Percentiles rank a stretch among this genome's conserved stretches.
phyloP scores from a whole-genome alignment of 2,329 filamentous ascomycete species.

The Thielaviopsis musarum region DNA sequence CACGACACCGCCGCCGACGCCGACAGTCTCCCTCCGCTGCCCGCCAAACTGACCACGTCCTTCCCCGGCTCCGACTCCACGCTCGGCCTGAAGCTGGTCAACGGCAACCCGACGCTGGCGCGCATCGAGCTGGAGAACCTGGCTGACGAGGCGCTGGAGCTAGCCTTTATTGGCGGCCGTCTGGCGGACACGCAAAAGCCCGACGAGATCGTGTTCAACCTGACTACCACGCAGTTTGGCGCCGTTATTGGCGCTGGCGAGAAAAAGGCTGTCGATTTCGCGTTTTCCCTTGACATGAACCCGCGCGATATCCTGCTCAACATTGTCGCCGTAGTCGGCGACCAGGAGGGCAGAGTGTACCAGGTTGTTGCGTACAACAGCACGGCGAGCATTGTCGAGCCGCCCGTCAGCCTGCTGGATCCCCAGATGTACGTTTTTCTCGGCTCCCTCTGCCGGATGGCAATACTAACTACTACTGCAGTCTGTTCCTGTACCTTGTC shows the following conservation, averaged over 20 bases:
- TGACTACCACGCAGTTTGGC: slow-evolving; percentile 62
- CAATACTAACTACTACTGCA: slow-evolving; percentile 29
- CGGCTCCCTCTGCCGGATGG: no score
- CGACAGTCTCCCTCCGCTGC: slow-evolving; percentile 11
- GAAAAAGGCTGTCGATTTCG: slow-evolving; percentile 61
- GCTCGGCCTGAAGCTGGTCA: slow-evolving; percentile 90
- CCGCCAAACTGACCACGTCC: slow-evolving; percentile 36
- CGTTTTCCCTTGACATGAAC: slow-evolving; percentile 79
- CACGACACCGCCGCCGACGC: slow-evolving; percentile 1
- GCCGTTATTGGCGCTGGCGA: slow-evolving; percentile 58
- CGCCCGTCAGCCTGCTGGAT: slow-evolving; percentile 80
- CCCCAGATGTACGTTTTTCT: slow-evolving; percentile 68
- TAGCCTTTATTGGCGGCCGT: slow-evolving; percentile 62
- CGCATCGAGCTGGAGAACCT: slow-evolving; percentile 72
- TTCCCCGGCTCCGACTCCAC: slow-evolving; percentile 55
- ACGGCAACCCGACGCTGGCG: slow-evolving; percentile 71
- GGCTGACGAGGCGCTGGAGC: slow-evolving; percentile 56
- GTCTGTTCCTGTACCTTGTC: slow-evolving; percentile 95
- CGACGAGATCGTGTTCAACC: slow-evolving; percentile 54
- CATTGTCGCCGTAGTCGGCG: slow-evolving; percentile 57
- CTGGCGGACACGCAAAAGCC: slow-evolving; percentile 41
- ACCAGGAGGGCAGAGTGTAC: slow-evolving; percentile 50
- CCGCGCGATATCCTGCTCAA: slow-evolving; percentile 74
- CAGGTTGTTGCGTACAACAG: slow-evolving; percentile 68
- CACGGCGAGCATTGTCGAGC: slow-evolving; percentile 73